Base-by-base conservation (phyloP, 2,329 filamentous ascomycete species). In the Exserohilum turcica region DNA sequence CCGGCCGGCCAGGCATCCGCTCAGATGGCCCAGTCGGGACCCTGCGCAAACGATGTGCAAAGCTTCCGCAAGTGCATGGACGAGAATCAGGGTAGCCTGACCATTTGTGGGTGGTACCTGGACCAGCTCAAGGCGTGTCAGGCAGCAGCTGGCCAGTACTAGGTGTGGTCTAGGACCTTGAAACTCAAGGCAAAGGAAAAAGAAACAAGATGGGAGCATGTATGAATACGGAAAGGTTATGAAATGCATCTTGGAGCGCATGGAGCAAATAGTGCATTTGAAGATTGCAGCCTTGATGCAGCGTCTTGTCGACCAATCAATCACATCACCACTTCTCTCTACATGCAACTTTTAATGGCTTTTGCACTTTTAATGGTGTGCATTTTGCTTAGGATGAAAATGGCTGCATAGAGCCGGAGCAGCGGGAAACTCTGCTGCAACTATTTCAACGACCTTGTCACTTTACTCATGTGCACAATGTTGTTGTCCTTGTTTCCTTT, bases 1-100 rank as follows among this genome's bases (percentile, higher is more conserved):
- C 47, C 56, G 44, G 37, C 48, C 6, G 63, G 58, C 59, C 58
- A 62, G 62, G 63, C 53, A 80, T 80, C 76, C 78, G 71, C 76
- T 72, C 57, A 72, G 33, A 73, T 68, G 57, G 51, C 65, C 49
- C 55, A 61, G 43, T 49, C 61, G 38, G 69, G 68, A 21, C 72
- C 67, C 75, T 99, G 94, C 80, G 86, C 86, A 60, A 85, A 82
- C 48, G 91, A 94, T 66, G 86, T 92, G 48, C 86, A 87, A 77
- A 86, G 84, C 78, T 97, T 99, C 83, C 92, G 91, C 70, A 89
- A 88, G 80, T 99, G 94, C 84, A 89, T 99, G 88, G 92, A 97
- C 77, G 90, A 97, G 73, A 89, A 99, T 77, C 81, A 86, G 74
- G 94, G 94, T 66, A 92, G 94, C 79, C 86, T 99, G 88, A 88